Conservation (phyloP, 352 stramenopile species). For the Phytophthora ramorum region DNA sequence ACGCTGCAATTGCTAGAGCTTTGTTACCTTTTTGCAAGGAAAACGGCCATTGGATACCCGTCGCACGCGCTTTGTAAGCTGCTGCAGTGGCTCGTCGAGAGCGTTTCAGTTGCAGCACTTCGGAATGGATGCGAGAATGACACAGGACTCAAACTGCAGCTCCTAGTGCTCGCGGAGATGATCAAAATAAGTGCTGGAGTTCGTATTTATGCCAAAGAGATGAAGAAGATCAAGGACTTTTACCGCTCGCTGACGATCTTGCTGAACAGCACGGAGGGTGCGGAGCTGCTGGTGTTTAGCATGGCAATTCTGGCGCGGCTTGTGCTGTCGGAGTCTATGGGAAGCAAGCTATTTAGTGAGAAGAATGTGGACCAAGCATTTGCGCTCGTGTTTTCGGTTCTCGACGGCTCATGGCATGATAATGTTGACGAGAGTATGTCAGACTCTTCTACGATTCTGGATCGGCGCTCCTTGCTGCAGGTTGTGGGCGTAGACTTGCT, state of each 20-base stretch:
- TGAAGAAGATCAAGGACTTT: conserved; percentile 81
- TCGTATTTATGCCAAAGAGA: conserved; percentile 80
- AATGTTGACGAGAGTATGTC: conserved; percentile 30
- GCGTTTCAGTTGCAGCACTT: conserved; percentile 52
- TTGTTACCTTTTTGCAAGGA: conserved; percentile 60
- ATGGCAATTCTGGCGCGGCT: conserved; percentile 82
- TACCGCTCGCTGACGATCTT: conserved; percentile 84
- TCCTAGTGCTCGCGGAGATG: conserved; percentile 72
- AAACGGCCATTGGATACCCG: conserved; percentile 69
- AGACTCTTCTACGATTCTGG: conserved; percentile 45
- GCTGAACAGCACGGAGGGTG: conserved; percentile 81
- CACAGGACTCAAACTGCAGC: conserved; percentile 65
- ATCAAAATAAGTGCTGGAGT: conserved; percentile 77
- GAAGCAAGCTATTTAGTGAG: conserved; percentile 78
- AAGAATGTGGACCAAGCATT: conserved; percentile 85
- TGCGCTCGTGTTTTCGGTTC: conserved; percentile 74
- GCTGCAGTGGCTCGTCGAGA: conserved; percentile 67
- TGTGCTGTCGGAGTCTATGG: conserved; percentile 76
- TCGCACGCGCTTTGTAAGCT: conserved; percentile 74
- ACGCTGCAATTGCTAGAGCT: conserved; percentile 67
- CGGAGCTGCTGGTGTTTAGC: conserved; percentile 75
- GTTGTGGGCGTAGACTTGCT: conserved; percentile 72
- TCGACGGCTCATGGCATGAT: conserved; percentile 63
- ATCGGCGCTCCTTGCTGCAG: conserved; percentile 52
- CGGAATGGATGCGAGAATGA: conserved; percentile 53